Conservation (phyloP, 805 yeast genomes). For the Saturnispora bothae region DNA sequence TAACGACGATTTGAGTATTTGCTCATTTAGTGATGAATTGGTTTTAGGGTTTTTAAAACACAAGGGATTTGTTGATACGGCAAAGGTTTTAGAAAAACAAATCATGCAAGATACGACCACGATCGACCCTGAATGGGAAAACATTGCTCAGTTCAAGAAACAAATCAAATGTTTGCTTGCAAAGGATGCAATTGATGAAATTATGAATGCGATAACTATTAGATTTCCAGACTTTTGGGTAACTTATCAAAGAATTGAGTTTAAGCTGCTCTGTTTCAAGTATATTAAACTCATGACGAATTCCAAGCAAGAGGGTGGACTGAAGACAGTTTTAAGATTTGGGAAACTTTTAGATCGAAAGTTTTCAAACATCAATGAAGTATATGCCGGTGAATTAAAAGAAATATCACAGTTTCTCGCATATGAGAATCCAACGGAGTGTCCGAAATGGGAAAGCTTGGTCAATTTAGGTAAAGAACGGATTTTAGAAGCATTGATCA, state of each 20-base stretch:
- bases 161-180: conserved; percentile 32
- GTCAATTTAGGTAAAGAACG: conserved; percentile 28
- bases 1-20: conserved; percentile 15
- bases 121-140: conserved; percentile 3
- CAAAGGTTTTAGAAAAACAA: conserved; percentile 41
- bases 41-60: conserved; percentile 43
- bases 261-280: conserved; percentile 34
- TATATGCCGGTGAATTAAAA: conserved; percentile 29
- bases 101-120: neutral
- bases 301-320: conserved; percentile 3
- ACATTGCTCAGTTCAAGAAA: conserved; percentile 24
- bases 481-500: conserved; percentile 31
- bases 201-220: conserved; percentile 28
- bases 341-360: conserved; percentile 29
- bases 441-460: conserved; percentile 29
- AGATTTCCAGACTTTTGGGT: conserved; percentile 32
- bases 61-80: conserved; percentile 46
- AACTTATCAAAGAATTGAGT: conserved; percentile 25
- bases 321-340: conserved; percentile 28
- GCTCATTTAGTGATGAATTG: conserved; percentile 14
- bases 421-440: conserved; percentile 35
- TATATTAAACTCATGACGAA: conserved; percentile 30
- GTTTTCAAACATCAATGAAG: conserved; percentile 21
- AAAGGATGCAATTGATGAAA: conserved; percentile 36
- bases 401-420: conserved; percentile 44